Percentiles rank a stretch among this genome's conserved stretches.
Evolutionary conservation across 192 early-diverging fungal species (phyloP).

Genomic region (Mortierella alpina): DNA sequence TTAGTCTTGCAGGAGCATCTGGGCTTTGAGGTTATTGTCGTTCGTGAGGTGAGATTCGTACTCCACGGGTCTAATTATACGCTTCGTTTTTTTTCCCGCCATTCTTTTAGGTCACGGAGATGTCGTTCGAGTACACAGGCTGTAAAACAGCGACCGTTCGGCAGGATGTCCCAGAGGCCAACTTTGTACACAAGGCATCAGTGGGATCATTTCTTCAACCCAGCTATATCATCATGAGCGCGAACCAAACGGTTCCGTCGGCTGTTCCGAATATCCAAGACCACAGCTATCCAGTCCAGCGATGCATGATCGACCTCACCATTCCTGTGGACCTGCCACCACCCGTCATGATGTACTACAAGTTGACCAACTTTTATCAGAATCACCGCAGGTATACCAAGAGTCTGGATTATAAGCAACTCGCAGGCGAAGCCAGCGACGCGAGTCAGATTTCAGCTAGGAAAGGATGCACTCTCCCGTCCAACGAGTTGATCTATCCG

Average conservation of each 20-base stretch:
- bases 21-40: neutral
- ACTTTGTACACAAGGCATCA: constrained; percentile 26
- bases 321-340: constrained; percentile 73
- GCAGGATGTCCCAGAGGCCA: constrained; percentile 12
- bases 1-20: neutral
- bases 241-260: neutral
- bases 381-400: constrained; percentile 98
- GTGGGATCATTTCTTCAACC: constrained; percentile 15
- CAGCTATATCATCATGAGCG: constrained; percentile 7
- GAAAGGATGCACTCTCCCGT: constrained; percentile 74
- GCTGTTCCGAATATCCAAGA: neutral
- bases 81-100: neutral
- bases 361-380: constrained; percentile 98
- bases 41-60: too few species aligned
- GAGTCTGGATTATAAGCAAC: constrained; percentile 86
- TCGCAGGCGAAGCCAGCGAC: constrained; percentile 70
- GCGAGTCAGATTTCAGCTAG: constrained; percentile 47
- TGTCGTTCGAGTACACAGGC: constrained; percentile 60
- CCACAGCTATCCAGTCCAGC: constrained; percentile 35
- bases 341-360: constrained; percentile 93
- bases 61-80: too few species aligned
- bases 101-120: constrained; percentile 56
- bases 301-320: constrained; percentile 78
- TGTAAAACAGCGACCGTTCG: constrained; percentile 29
- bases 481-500: constrained; percentile 79